These are phyloP conservation scores for Penicillium silybi DNA, from an alignment of 495 filamentous ascomycete species.

Conservation along the genomic window DNA sequence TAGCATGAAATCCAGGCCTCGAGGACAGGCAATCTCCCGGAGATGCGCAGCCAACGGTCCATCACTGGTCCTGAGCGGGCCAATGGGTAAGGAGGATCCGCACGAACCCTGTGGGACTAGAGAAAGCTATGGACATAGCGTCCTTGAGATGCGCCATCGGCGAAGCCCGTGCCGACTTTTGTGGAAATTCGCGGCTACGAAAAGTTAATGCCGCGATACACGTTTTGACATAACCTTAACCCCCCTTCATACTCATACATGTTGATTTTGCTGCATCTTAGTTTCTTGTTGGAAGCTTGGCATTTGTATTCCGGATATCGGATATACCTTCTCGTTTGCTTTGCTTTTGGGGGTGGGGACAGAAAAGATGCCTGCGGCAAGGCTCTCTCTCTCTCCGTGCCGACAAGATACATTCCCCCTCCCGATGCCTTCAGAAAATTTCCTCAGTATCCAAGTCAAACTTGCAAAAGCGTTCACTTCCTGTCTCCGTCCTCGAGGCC, in stretches of 20 bases:
- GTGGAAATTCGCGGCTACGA: not conserved
- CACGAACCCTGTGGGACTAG: conserved; percentile 23
- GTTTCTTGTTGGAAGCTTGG: not conserved
- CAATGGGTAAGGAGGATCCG: conserved; percentile 11
- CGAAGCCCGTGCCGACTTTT: not conserved
- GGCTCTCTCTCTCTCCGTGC: not conserved
- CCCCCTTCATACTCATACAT: not conserved
- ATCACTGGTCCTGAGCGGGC: not conserved
- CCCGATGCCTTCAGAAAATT: too few species aligned
- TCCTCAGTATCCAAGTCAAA: too few species aligned
- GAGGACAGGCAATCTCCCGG: conserved; percentile 12
- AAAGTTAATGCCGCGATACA: not conserved
- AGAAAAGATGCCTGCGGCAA: not conserved
- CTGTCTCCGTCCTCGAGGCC: not conserved
- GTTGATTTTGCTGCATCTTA: not conserved
- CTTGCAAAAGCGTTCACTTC: not conserved
- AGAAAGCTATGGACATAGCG: conserved; percentile 23
- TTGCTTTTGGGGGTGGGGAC: not conserved
- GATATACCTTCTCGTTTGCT: not conserved
- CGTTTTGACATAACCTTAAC: not conserved
- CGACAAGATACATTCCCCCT: not conserved
- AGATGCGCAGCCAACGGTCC: conserved; percentile 8
- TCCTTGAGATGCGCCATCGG: not conserved
- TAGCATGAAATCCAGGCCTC: conserved; percentile 10
- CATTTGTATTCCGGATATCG: not conserved